Evolutionary conservation across 345 rosid genomes (phyloP), one percentile per base, ranked within the genome.

Genomic region (Melaleuca alternifolia): DNA sequence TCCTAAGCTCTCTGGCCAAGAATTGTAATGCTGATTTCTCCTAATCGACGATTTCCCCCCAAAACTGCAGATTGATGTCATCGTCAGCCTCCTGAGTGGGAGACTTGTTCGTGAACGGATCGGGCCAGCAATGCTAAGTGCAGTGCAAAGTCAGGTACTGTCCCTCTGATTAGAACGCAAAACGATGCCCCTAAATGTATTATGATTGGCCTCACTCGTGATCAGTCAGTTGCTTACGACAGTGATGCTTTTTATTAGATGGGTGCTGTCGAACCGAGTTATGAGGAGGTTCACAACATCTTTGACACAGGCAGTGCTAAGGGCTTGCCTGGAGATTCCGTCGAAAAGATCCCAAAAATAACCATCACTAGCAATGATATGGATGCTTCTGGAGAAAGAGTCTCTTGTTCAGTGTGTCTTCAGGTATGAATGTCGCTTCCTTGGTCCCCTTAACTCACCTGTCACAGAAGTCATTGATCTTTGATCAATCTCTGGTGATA

Each of bases 101-200:
- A 95, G 99, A 89, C 99, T 98, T 86, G 99, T 98, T 13, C 94
- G 99, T 0, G 99, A 98, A 87, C 94, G 98, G 53, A 95, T 98
- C 54, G 99, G 99, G 88, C 99, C 99, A 5, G 99, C 99, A 1
- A 98, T 98, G 99, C 89, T 98, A 84, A 98, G 98, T 88, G 99
- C 99, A 2, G 99, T 98, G 82, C 99, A 98, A 89, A 98, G 99
- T 90, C 99, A 98, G 98, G 99, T 98, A 92, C 51, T 59, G 85
- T 85, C 12, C 83, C 3, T 37, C 37, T 13, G 79, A 71, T 33
- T 71, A 71, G 79, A 71, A 71, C 18, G 33, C 79, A 15, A 33
- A 46, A 9, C 23, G 24, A 33, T 71, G 79, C 13, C 7, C 4
- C 24, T 71, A 71, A 33, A 18, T 71, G 79, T 33, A 18, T 71